Evolutionary conservation across 2,329 filamentous ascomycete genomes (phyloP).

Genomic region (Ophiocordyceps camponoti-leonardi): DNA sequence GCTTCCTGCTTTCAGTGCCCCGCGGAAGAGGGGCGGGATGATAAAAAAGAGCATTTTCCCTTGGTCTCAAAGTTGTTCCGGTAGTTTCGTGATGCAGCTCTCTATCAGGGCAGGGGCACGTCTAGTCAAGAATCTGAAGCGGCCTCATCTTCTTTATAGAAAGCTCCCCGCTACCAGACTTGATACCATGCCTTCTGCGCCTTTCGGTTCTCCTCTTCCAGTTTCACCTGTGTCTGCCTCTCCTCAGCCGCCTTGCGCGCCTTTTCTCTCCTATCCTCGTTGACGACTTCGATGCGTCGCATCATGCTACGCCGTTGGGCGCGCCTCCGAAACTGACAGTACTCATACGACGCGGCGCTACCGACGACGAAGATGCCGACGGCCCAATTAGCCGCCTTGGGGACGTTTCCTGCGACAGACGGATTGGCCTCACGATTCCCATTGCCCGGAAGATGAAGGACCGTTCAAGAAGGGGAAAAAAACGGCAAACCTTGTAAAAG

Average conservation of each 20-base stretch:
- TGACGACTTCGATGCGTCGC: conserved; percentile 53
- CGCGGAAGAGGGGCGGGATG: too few species aligned
- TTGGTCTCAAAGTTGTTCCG: too few species aligned
- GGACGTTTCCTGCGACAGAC: conserved; percentile 11
- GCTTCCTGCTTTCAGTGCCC: too few species aligned
- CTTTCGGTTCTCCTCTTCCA: conserved; percentile 13
- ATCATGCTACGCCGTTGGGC: conserved; percentile 73
- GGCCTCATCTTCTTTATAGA: too few species aligned
- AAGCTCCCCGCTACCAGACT: conserved; percentile 27
- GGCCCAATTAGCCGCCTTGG: conserved; percentile 63
- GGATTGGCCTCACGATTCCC: not conserved
- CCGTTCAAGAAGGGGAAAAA: not conserved
- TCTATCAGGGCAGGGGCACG: not conserved
- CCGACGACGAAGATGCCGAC: conserved; percentile 58
- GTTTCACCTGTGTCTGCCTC: conserved; percentile 13
- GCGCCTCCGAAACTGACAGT: conserved; percentile 58
- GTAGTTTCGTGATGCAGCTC: too few species aligned
- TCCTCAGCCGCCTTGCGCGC: conserved; percentile 27
- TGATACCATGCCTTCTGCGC: conserved; percentile 33
- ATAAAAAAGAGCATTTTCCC: too few species aligned
- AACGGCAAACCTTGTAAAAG: conserved; percentile 49
- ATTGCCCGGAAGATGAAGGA: not conserved
- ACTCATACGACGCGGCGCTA: conserved; percentile 63
- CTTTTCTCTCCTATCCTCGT: conserved; percentile 31
- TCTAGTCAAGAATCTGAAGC: not conserved